Percentiles rank a stretch among this genome's conserved stretches.
These are phyloP conservation scores for Aspergillus sp. DNA, from an alignment of 2,329 filamentous ascomycete genomes.

Conservation along the genomic window DNA sequence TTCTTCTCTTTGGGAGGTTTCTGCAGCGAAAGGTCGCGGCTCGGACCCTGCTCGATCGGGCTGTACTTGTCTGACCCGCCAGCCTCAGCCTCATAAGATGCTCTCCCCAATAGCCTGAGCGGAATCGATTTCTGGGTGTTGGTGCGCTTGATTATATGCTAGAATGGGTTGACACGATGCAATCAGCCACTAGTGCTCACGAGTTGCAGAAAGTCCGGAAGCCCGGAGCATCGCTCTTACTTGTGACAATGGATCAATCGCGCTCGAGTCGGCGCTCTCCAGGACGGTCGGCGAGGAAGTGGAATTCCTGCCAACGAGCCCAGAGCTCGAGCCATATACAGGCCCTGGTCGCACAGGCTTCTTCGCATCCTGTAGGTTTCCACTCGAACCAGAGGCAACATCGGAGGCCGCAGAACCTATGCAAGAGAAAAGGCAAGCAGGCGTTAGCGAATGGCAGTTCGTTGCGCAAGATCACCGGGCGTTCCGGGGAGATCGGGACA, in stretches of 20 bases:
- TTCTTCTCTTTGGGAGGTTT: slow-evolving; percentile 64
- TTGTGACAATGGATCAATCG: slow-evolving; percentile 70
- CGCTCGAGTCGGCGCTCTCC: slow-evolving; percentile 45
- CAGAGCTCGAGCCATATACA: slow-evolving; percentile 25
- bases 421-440: slow-evolving; percentile 11
- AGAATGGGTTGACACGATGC: slow-evolving; percentile 16
- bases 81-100: slow-evolving; percentile 48
- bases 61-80: slow-evolving; percentile 39
- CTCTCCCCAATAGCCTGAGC: slow-evolving; percentile 43
- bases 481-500: slow-evolving; percentile 5
- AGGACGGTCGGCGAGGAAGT: slow-evolving; percentile 30
- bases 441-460: slow-evolving; percentile 14
- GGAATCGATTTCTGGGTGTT: slow-evolving; percentile 65
- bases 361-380: slow-evolving; percentile 34
- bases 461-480: slow-evolving; percentile 15
- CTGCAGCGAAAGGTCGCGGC: slow-evolving; percentile 38
- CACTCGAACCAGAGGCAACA: slow-evolving; percentile 36
- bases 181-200: slow-evolving; percentile 19
- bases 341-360: slow-evolving; percentile 27
- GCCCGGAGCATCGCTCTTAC: slow-evolving; percentile 43
- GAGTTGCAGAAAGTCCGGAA: slow-evolving; percentile 3
- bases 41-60: slow-evolving; percentile 34
- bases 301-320: slow-evolving; percentile 27
- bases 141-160: slow-evolving; percentile 70
- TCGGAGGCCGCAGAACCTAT: slow-evolving; percentile 37